Evolutionary conservation across 1,139 yeast genomes (phyloP).

Genomic region (Yamadazyma sp.): DNA sequence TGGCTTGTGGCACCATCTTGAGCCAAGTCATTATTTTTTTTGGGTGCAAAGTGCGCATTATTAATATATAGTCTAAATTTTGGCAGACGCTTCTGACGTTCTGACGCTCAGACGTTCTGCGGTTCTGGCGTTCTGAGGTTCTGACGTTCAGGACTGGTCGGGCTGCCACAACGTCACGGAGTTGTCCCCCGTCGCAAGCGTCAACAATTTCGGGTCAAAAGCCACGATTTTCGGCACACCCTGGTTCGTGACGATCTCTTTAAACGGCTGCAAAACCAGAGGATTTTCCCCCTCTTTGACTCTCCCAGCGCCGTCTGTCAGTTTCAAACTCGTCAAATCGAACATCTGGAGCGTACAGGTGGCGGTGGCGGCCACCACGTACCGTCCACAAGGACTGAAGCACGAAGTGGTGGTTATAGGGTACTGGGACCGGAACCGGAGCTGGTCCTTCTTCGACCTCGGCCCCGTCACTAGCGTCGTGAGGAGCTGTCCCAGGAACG

Average conservation of each 20-base stretch:
- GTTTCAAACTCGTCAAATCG: conserved; percentile 49
- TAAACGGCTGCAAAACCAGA: conserved; percentile 22
- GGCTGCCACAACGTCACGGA: conserved; percentile 44
- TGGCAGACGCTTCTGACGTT: too few species aligned
- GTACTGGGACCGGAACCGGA: conserved; percentile 24
- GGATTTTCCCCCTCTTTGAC: conserved; percentile 22
- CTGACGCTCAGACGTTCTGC: too few species aligned
- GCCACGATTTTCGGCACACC: conserved; percentile 60
- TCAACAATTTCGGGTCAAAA: conserved; percentile 76
- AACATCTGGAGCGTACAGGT: conserved; percentile 60
- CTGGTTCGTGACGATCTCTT: conserved; percentile 26
- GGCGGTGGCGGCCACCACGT: conserved; percentile 63
- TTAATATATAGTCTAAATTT: too few species aligned
- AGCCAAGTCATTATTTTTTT: too few species aligned
- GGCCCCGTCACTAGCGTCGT: conserved; percentile 44
- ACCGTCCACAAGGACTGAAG: conserved; percentile 81
- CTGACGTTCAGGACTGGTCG: too few species aligned
- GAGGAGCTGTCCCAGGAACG: conserved; percentile 62
- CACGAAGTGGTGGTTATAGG: conserved; percentile 63
- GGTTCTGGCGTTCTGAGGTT: too few species aligned
- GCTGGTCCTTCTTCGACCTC: conserved; percentile 12
- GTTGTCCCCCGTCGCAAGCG: conserved; percentile 81
- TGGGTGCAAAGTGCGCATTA: too few species aligned
- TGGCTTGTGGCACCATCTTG: conserved; percentile 1
- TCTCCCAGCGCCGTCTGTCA: conserved; percentile 24